A percentile compares a stretch with the other conserved stretches of the same genome.
These are phyloP conservation scores for Blastobotrys americana DNA, from an alignment of 805 yeast genomes.

Conservation along the genomic window DNA sequence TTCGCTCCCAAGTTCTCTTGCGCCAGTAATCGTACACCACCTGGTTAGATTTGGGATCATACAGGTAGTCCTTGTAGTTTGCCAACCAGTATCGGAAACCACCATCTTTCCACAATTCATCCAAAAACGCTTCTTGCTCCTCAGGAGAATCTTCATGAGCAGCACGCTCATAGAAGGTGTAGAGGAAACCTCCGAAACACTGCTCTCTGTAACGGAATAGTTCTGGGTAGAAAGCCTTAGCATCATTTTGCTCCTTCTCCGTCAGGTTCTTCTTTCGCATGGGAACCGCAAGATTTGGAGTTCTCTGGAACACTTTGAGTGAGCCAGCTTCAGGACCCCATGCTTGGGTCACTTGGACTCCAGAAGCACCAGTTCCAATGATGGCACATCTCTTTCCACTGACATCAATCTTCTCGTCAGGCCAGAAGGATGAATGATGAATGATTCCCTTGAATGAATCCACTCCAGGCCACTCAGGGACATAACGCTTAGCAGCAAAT, in stretches of 20 bases:
- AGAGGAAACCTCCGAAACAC: slow-evolving; percentile 21
- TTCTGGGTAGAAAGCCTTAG: slow-evolving; percentile 9
- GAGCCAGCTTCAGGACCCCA: too few relatives aligned
- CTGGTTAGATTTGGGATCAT: slow-evolving; percentile 18
- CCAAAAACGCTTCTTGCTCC: slow-evolving; percentile 19
- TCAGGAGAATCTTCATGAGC: slow-evolving; percentile 18
- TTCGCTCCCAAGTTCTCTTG: slow-evolving; percentile 16
- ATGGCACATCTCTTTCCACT: slow-evolving; percentile 20
- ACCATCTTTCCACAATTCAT: slow-evolving; percentile 23
- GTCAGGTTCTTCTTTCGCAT: too few relatives aligned
- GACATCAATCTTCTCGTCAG: slow-evolving; percentile 20
- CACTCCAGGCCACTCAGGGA: slow-evolving; percentile 23
- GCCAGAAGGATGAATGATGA: slow-evolving; percentile 27
- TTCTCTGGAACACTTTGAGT: too few relatives aligned
- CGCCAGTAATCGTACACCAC: slow-evolving; percentile 24
- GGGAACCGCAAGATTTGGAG: too few relatives aligned
- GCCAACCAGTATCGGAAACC: slow-evolving; percentile 28
- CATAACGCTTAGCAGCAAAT: slow-evolving; percentile 23
- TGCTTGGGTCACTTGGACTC: too few relatives aligned
- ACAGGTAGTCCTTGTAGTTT: slow-evolving; percentile 20
- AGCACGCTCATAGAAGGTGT: slow-evolving; percentile 11
- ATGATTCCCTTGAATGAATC: slow-evolving; percentile 22
- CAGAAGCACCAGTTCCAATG: too few relatives aligned
- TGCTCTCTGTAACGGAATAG: slow-evolving; percentile 14
- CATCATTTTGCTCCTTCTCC: slow-evolving; percentile 6